Evolutionary conservation across 306 rosid species (phyloP).

Genomic region (Crataegus laevigata): DNA sequence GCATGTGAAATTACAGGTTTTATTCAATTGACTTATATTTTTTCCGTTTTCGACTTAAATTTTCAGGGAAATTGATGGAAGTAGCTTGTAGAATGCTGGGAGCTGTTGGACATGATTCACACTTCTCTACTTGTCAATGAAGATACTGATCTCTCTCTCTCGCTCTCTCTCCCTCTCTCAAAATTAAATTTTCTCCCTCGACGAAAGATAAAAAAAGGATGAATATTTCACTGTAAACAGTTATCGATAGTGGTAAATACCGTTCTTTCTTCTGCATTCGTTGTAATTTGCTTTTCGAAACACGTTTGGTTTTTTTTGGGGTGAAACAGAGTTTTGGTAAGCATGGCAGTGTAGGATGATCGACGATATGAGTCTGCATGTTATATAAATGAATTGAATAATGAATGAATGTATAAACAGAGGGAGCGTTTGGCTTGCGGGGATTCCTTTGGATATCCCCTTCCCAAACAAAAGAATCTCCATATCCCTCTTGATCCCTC

Average conservation of each 20-base stretch:
- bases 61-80: conserved; percentile 79
- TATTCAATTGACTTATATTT: conserved; percentile 12
- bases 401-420: conserved; percentile 32
- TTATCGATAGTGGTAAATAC: conserved; percentile 53
- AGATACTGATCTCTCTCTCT: conserved; percentile 10
- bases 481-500: neutral
- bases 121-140: conserved; percentile 58
- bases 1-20: neutral
- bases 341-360: conserved; percentile 49
- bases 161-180: conserved; percentile 6
- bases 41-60: conserved; percentile 11
- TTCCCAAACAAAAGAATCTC: neutral
- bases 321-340: conserved; percentile 2
- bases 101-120: conserved; percentile 60
- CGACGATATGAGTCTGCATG: conserved; percentile 16
- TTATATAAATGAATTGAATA: conserved; percentile 31
- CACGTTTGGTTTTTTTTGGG: conserved; percentile 1
- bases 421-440: conserved; percentile 41
- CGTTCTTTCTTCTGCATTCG: conserved; percentile 3
- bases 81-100: conserved; percentile 75
- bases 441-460: conserved; percentile 27
- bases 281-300: neutral
- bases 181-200: conserved; percentile 19
- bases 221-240: conserved; percentile 39
- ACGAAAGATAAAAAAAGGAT: conserved; percentile 4